phyloP scores from a whole-genome alignment of 768 basidiomycete genomes.

The Lactarius hatsudake region DNA sequence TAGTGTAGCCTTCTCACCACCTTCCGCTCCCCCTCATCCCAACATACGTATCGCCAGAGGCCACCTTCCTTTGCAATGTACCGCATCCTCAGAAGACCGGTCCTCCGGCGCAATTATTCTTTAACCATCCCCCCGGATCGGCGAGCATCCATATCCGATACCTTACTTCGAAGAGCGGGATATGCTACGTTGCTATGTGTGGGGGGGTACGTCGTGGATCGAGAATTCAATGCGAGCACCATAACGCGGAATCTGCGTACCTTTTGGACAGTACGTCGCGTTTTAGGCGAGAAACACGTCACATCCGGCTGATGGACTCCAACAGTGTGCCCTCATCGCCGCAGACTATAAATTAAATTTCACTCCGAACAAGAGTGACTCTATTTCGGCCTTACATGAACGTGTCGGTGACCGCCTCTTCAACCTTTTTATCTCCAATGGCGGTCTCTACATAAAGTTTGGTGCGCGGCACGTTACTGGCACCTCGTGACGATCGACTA shows the following conservation, averaged over 20 bases:
- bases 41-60: background rate
- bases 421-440: constrained; percentile 75
- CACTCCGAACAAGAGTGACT: constrained; percentile 61
- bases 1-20: background rate
- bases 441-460: constrained; percentile 84
- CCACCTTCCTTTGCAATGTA: background rate
- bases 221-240: constrained; percentile 49
- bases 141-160: constrained; percentile 1
- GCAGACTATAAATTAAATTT: constrained; percentile 90
- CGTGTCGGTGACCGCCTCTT: constrained; percentile 79
- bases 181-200: constrained; percentile 34
- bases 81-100: background rate
- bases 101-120: background rate
- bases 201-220: constrained; percentile 40
- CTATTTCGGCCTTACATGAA: constrained; percentile 79
- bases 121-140: background rate
- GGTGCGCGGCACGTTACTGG: constrained; percentile 40
- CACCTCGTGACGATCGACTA: background rate
- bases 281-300: background rate
- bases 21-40: background rate
- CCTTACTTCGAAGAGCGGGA: constrained; percentile 28
- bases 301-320: background rate
- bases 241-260: constrained; percentile 47
- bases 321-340: constrained; percentile 65
- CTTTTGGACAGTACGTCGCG: constrained; percentile 44